Evolutionary conservation across 345 rosid genomes (phyloP).

Genomic region (Anastatica hierochuntica): DNA sequence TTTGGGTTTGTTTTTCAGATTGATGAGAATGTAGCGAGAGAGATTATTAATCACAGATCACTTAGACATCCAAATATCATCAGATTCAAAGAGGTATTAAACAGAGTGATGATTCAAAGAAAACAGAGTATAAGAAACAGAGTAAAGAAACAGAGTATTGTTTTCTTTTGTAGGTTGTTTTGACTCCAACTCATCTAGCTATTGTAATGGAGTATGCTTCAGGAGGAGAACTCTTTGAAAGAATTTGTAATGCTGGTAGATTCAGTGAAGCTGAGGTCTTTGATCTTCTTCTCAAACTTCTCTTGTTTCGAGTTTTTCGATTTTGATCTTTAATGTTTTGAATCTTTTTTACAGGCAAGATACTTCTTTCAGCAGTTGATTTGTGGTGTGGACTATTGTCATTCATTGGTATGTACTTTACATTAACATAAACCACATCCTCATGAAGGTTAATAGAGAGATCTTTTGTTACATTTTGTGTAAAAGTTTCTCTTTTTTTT

Average conservation of each 20-base stretch:
- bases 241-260: slow-evolving; percentile 80
- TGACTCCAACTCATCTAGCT: slow-evolving; percentile 80
- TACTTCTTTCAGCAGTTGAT: slow-evolving; percentile 90
- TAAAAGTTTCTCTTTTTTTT: background rate
- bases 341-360: slow-evolving; percentile 49
- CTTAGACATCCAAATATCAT: slow-evolving; percentile 87
- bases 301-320: background rate
- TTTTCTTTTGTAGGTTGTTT: slow-evolving; percentile 42
- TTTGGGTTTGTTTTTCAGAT: too few species aligned
- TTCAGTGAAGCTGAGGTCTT: slow-evolving; percentile 88
- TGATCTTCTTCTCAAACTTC: background rate
- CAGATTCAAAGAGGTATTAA: slow-evolving; percentile 65
- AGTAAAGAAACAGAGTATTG: too few species aligned
- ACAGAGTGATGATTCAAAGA: background rate
- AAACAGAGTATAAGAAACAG: background rate
- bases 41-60: slow-evolving; percentile 90
- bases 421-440: background rate
- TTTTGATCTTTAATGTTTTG: background rate
- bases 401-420: slow-evolving; percentile 60
- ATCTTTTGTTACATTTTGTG: background rate
- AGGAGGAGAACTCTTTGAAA: slow-evolving; percentile 85
- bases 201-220: slow-evolving; percentile 91
- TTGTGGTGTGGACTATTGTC: slow-evolving; percentile 77
- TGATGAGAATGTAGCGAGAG: slow-evolving; percentile 89
- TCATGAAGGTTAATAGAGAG: background rate